Base-by-base conservation (phyloP, 2,329 filamentous ascomycete species). In the Mollisiaceae sp. region DNA sequence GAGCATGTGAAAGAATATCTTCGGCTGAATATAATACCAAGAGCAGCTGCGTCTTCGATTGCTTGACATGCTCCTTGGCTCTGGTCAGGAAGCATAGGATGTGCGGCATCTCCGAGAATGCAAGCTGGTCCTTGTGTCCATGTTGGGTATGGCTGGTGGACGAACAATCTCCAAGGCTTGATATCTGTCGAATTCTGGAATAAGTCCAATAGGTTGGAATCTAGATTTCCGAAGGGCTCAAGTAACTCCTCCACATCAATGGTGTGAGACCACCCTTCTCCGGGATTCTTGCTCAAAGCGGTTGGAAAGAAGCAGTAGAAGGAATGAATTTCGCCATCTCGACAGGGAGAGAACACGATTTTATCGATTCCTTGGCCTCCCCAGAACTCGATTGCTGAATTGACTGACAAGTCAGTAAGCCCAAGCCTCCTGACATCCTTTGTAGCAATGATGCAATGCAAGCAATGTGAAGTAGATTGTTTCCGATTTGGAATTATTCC, bases 61-160 rank as follows among this genome's bases (percentile, higher is more conserved):
- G 79, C 79, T 72, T 75, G 75, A 63, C 77, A 80, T 0, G 77
- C 78, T 8, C 79, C 89, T 75, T 91, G 89, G 64, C 85, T 88
- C 73, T 91, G 89, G 72, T 91, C 83, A 0, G 88, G 87, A 84
- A 90, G 86, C 86, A 89, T 89, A 9, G 88, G 88, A 71, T 90
- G 88, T 1, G 82, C 88, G 9, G 89, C 89, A 72, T 91, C 89
- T 4, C 89, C 89, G 14, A 91, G 74, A 0, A 91, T 77, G 61
- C 85, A 88, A 0, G 83, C 82, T 32, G 79, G 14, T 76, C 78
- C 69, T 85, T 84, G 47, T 81, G 77, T 64, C 86, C 79, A 69
- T 86, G 85, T 0, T 83, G 82, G 27, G 67, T 90, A 91, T 1
- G 87, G 86, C 36, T 85, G 77, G 74, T 91, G 88, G 20, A 87